These are phyloP conservation scores for Scutellaria minor DNA, from an alignment of 257 asterid genomes.

Conservation along the genomic window DNA sequence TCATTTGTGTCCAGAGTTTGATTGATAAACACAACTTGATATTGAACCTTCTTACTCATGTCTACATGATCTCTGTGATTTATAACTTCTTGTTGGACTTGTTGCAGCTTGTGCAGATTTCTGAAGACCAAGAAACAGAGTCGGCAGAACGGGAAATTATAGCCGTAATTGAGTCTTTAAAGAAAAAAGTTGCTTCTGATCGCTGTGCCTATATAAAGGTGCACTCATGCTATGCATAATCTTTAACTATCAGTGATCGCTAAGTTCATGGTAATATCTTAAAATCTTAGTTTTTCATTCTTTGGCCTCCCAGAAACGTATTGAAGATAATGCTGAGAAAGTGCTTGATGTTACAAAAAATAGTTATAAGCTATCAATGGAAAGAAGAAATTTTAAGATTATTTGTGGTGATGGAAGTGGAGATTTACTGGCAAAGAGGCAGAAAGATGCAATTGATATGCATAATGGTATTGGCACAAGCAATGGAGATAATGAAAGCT, in stretches of 20 bases:
- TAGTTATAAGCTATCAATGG: slow-evolving; percentile 60
- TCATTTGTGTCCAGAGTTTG: not conserved
- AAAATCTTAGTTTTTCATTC: slow-evolving; percentile 33
- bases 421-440: slow-evolving; percentile 86
- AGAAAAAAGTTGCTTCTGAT: slow-evolving; percentile 58
- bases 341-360: slow-evolving; percentile 55
- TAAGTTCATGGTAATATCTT: slow-evolving; percentile 30
- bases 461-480: slow-evolving; percentile 72
- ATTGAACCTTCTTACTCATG: slow-evolving; percentile 13
- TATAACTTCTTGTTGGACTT: slow-evolving; percentile 30
- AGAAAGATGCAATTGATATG: slow-evolving; percentile 82
- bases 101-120: slow-evolving; percentile 50
- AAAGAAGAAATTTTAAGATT: slow-evolving; percentile 57
- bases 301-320: slow-evolving; percentile 59
- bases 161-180: slow-evolving; percentile 61
- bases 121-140: slow-evolving; percentile 45
- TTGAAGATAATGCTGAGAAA: slow-evolving; percentile 70
- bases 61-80: slow-evolving; percentile 14
- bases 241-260: slow-evolving; percentile 30
- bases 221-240: slow-evolving; percentile 30
- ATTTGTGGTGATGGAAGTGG: slow-evolving; percentile 52
- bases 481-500: slow-evolving; percentile 67
- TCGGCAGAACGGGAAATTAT: slow-evolving; percentile 51
- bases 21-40: not conserved
- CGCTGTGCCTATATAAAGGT: slow-evolving; percentile 77